These are phyloP conservation scores for Arabis hirsuta DNA, from an alignment of 345 rosid species.

Conservation along the genomic window DNA sequence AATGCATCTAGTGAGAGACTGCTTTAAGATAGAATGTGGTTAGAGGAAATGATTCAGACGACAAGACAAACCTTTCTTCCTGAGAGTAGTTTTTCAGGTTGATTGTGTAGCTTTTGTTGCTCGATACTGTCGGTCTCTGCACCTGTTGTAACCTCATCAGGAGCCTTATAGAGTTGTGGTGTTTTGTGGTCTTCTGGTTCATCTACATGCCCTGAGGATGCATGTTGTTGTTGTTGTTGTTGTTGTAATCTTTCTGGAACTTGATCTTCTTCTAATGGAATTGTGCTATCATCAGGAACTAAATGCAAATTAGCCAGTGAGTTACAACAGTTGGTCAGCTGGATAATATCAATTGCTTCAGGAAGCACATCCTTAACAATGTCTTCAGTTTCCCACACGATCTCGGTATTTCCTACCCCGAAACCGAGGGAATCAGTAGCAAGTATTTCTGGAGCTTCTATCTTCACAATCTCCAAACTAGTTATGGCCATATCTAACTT, in stretches of 20 bases:
- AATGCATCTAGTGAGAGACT: constrained; percentile 33
- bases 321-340: constrained; percentile 31
- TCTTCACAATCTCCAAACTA: constrained; percentile 45
- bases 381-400: constrained; percentile 38
- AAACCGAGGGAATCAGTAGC: constrained; percentile 25
- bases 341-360: constrained; percentile 43
- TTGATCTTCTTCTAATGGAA: constrained; percentile 37
- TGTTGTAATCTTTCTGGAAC: constrained; percentile 35
- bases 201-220: constrained; percentile 33
- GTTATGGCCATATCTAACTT: constrained; percentile 26
- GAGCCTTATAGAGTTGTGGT: constrained; percentile 28
- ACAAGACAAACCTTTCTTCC: constrained; percentile 65
- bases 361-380: constrained; percentile 39
- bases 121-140: constrained; percentile 31
- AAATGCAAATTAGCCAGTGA: constrained; percentile 31
- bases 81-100: constrained; percentile 64
- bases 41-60: constrained; percentile 5
- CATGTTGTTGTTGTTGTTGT: constrained; percentile 29
- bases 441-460: constrained; percentile 39
- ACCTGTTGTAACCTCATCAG: constrained; percentile 14
- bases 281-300: constrained; percentile 29
- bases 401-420: constrained; percentile 23
- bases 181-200: constrained; percentile 32
- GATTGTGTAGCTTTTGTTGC: constrained; percentile 43
- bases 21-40: constrained; percentile 12